Evolutionary conservation across 106 monocot genomes (phyloP), one percentile per base, ranked within the genome.

Genomic region (Platanthera zijinensis): DNA sequence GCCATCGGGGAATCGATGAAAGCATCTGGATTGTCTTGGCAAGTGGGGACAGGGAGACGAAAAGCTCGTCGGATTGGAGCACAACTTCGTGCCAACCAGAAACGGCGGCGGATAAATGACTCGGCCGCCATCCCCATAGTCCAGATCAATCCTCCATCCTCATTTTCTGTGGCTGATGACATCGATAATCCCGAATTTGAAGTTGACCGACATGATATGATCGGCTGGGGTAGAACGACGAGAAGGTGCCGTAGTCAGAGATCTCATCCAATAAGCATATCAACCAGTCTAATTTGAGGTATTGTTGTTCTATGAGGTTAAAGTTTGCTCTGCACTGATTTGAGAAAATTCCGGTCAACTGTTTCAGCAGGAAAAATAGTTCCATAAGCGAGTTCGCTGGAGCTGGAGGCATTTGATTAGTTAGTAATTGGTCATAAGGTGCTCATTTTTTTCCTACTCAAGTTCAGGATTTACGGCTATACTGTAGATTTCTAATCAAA

Each of bases 181-280:
- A 46, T 51, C 3, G 47, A 73, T 72, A 52, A 12, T 48, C 10
- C 72, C 57, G 83, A 86, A n/a, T 6, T 66, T 12, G 75, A 86
- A 45, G 50, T 17, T 25, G 73, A 80, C 14, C 78, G 75, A 56
- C 61, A 45, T 28, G 57, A 62, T 75, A 81, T 87, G 11, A 63
- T 83, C 25, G 79, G 83, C 1, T 90, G 90, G 90, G 90, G 85
- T 28, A 79, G 83, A 56, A 83, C 80, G 7, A 87, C 85, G 3
- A 87, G 87, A 76, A 75, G 85, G 50, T 85, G 85, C 59, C 74
- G 87, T 5, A 83, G 90, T 61, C 81, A 81, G 73, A 87, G 90
- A 57, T 75, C 69, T 47, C 56, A 78, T 25, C 66, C 80, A 10
- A 78, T 79, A 3, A 73, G 84, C 15, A 77, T 80, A 53, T 12